These are phyloP conservation scores for Scortechinia acanthostroma DNA, from an alignment of 2,329 filamentous ascomycete species.

Conservation along the genomic window DNA sequence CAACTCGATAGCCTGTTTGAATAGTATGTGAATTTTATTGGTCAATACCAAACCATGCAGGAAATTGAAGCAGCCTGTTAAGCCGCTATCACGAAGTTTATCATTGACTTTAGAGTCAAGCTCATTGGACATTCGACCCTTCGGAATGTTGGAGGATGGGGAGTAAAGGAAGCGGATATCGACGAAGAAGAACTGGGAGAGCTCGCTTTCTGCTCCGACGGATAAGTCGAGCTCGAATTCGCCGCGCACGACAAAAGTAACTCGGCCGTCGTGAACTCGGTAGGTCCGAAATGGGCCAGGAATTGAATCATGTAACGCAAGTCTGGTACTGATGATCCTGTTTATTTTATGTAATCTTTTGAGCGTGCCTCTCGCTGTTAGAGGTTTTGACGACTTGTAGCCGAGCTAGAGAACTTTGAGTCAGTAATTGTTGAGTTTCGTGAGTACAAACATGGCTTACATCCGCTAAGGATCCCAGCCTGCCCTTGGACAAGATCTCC, in stretches of 20 bases:
- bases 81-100: conserved; percentile 36
- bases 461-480: conserved; percentile 42
- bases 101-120: conserved; percentile 43
- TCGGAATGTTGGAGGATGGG: conserved; percentile 38
- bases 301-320: conserved; percentile 47
- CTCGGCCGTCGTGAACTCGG: conserved; percentile 47
- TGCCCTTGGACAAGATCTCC: conserved; percentile 47
- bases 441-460: conserved; percentile 27
- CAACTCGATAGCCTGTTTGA: conserved; percentile 43
- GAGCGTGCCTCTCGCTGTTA: conserved; percentile 43
- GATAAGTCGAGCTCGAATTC: conserved; percentile 60
- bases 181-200: conserved; percentile 54
- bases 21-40: conserved; percentile 50
- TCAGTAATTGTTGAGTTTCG: conserved; percentile 6
- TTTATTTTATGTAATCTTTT: conserved; percentile 48
- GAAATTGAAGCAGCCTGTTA: conserved; percentile 48
- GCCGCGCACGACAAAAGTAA: conserved; percentile 45
- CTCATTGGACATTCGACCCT: conserved; percentile 35
- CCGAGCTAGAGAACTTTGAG: conserved; percentile 28
- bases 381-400: conserved; percentile 41
- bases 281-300: conserved; percentile 45
- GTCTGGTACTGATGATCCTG: conserved; percentile 43
- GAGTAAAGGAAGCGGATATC: conserved; percentile 54
- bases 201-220: conserved; percentile 44
- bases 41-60: conserved; percentile 52